Percentiles rank a stretch among this genome's conserved stretches.
These are phyloP conservation scores for Boeremia exigua DNA, from an alignment of 2,329 filamentous ascomycete species.

Conservation along the genomic window DNA sequence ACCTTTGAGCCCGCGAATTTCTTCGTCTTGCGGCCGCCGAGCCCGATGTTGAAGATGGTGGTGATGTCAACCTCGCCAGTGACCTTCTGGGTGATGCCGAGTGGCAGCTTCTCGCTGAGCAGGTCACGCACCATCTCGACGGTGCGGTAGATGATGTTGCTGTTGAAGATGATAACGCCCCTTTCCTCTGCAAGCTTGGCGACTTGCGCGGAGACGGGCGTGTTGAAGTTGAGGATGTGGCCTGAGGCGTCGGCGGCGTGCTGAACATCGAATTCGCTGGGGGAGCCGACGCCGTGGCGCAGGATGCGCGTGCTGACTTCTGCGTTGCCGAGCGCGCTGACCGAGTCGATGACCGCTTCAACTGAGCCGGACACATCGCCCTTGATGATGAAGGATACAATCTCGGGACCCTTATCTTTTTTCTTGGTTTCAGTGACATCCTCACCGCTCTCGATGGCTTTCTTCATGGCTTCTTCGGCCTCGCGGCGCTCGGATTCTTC, in stretches of 20 bases:
- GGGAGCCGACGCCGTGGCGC: slow-evolving; percentile 75
- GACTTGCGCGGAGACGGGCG: slow-evolving; percentile 70
- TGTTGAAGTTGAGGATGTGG: slow-evolving; percentile 87
- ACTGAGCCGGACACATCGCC: slow-evolving; percentile 93
- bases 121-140: slow-evolving; percentile 73
- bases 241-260: slow-evolving; percentile 80
- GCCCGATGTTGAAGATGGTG: slow-evolving; percentile 82
- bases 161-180: slow-evolving; percentile 79
- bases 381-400: slow-evolving; percentile 85
- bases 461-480: slow-evolving; percentile 57
- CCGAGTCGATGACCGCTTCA: slow-evolving; percentile 81
- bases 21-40: slow-evolving; percentile 72
- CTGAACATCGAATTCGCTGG: slow-evolving; percentile 87
- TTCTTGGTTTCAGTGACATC: slow-evolving; percentile 50
- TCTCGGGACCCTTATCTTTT: slow-evolving; percentile 56
- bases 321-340: slow-evolving; percentile 80
- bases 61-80: slow-evolving; percentile 87
- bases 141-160: slow-evolving; percentile 85
- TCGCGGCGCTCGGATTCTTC: slow-evolving; percentile 67
- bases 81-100: slow-evolving; percentile 71
- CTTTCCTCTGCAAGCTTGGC: slow-evolving; percentile 71
- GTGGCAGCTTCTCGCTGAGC: slow-evolving; percentile 73
- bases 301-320: slow-evolving; percentile 82
- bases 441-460: slow-evolving; percentile 32
- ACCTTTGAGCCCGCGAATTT: slow-evolving; percentile 89